These are phyloP conservation scores for Thamnidium elegans DNA, from an alignment of 192 early-diverging fungal genomes.

Conservation along the genomic window DNA sequence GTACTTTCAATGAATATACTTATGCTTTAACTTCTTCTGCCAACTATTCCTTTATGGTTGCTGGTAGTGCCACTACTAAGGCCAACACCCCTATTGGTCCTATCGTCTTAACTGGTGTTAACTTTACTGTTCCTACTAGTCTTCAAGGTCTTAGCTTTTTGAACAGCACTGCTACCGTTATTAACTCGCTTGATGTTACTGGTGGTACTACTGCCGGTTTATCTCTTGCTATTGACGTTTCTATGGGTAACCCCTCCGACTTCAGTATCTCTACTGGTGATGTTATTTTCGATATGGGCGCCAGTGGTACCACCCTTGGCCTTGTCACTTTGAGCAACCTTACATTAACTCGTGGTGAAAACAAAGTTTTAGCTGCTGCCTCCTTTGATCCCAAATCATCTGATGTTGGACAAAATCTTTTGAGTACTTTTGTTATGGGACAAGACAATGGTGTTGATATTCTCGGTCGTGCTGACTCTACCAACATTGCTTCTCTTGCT, in stretches of 20 bases:
- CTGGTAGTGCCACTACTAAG: conserved; percentile 47
- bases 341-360: conserved; percentile 45
- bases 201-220: conserved; percentile 46
- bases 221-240: conserved; percentile 38
- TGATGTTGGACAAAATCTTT: conserved; percentile 41
- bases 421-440: conserved; percentile 51
- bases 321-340: conserved; percentile 43
- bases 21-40: conserved; percentile 44
- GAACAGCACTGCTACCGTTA: conserved; percentile 45
- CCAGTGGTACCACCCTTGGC: conserved; percentile 44
- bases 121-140: conserved; percentile 48
- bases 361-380: conserved; percentile 38
- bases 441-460: conserved; percentile 40
- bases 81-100: conserved; percentile 55
- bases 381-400: conserved; percentile 48
- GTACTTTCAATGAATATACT: conserved; percentile 52
- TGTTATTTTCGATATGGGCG: conserved; percentile 46
- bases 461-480: conserved; percentile 43
- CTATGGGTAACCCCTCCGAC: conserved; percentile 44
- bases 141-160: conserved; percentile 58
- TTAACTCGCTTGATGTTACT: conserved; percentile 53
- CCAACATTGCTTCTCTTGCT: conserved; percentile 44
- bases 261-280: conserved; percentile 50
- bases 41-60: conserved; percentile 40
- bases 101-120: conserved; percentile 49